A percentile compares a stretch with the other conserved stretches of the same genome.
These are phyloP conservation scores for Boletus edulis DNA, from an alignment of 768 basidiomycete species.

Conservation along the genomic window DNA sequence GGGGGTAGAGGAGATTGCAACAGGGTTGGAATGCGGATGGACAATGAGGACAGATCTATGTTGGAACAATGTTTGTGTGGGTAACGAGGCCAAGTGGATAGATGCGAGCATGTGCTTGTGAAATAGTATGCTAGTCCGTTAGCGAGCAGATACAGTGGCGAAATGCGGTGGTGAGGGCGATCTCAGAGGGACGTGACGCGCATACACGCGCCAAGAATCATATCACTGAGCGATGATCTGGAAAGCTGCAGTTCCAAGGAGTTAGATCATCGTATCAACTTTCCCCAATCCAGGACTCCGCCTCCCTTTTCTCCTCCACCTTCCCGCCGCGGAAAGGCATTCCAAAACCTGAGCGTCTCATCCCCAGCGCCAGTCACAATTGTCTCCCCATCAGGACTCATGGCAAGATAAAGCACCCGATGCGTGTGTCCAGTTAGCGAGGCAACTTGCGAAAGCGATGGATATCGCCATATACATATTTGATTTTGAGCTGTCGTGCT, in stretches of 20 bases:
- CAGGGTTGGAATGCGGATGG: slow-evolving; percentile 17
- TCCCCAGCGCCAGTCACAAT: slow-evolving; percentile 98
- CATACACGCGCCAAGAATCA: slow-evolving; percentile 6
- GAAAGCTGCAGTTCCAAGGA: neutral
- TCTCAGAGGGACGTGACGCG: neutral
- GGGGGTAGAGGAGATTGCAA: slow-evolving; percentile 12
- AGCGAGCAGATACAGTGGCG: slow-evolving; percentile 2
- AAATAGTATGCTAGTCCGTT: slow-evolving; percentile 20
- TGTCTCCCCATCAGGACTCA: slow-evolving; percentile 96
- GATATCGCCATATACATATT: slow-evolving; percentile 95
- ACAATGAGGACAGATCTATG: slow-evolving; percentile 22
- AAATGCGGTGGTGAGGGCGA: slow-evolving; percentile 3
- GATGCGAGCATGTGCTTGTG: slow-evolving; percentile 27
- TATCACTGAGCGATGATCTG: neutral
- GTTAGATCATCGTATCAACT: slow-evolving; percentile 45
- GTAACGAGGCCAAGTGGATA: slow-evolving; percentile 16
- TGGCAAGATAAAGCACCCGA: slow-evolving; percentile 94
- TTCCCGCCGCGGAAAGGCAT: slow-evolving; percentile 85
- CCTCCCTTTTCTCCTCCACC: slow-evolving; percentile 35
- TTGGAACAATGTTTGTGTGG: slow-evolving; percentile 14
- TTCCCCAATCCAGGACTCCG: slow-evolving; percentile 46
- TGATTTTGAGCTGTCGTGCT: slow-evolving; percentile 94
- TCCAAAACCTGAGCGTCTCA: slow-evolving; percentile 97
- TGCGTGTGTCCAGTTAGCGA: slow-evolving; percentile 93
- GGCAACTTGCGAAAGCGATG: slow-evolving; percentile 90